Conservation (phyloP, 306 rosid genomes). For the Alnus rubra region DNA sequence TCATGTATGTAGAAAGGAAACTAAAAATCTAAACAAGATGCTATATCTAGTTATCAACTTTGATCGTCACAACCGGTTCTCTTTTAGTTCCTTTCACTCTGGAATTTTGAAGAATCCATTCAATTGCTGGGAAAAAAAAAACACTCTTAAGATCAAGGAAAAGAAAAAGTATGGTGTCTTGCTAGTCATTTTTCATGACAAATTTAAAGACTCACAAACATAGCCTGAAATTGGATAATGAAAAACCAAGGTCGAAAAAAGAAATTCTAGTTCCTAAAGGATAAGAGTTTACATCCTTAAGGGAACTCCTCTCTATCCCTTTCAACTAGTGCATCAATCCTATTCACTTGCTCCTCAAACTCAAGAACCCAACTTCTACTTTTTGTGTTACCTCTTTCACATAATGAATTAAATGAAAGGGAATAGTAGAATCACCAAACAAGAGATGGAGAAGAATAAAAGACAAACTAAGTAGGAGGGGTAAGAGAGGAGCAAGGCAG, state of each 20-base stretch:
- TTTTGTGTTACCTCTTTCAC: background rate
- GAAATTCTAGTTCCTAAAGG: background rate
- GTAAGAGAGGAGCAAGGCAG: background rate
- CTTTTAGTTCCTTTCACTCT: background rate
- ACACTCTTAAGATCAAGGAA: background rate
- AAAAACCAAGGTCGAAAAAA: background rate
- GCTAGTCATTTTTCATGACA: constrained; percentile 13
- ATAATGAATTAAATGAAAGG: background rate
- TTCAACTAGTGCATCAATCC: background rate
- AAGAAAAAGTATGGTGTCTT: background rate
- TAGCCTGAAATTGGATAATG: background rate
- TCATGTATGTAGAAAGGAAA: background rate
- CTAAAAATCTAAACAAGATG: background rate
- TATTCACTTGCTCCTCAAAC: background rate
- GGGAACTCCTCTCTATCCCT: background rate
- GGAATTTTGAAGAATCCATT: constrained; percentile 6
- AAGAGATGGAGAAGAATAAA: background rate
- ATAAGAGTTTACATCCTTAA: background rate
- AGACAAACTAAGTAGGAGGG: background rate
- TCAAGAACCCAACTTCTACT: background rate
- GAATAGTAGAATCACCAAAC: background rate
- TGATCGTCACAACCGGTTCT: background rate
- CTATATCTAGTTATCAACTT: background rate
- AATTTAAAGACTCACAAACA: constrained; percentile 6
- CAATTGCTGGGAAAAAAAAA: background rate